phyloP scores from a whole-genome alignment of 2,329 filamentous ascomycete genomes.

The Verticillium dahliae region DNA sequence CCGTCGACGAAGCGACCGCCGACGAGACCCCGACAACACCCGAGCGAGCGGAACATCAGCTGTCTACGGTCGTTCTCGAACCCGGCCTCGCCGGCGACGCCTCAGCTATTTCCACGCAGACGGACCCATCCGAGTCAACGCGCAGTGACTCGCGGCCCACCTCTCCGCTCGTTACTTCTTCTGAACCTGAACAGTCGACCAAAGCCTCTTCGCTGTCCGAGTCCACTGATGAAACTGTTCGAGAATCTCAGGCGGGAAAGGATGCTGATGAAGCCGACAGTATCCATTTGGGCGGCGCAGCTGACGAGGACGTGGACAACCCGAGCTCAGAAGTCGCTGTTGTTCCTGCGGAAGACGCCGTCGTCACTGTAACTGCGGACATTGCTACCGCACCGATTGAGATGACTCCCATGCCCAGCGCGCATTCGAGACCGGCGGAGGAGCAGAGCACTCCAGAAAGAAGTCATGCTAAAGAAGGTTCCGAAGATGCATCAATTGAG shows the following conservation, averaged over 20 bases:
- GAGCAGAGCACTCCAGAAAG: not conserved
- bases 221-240: constrained; percentile 53
- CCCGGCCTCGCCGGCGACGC: constrained; percentile 47
- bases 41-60: constrained; percentile 23
- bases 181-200: constrained; percentile 53
- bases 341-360: too few relatives aligned
- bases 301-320: constrained; percentile 3
- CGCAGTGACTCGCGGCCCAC: constrained; percentile 51
- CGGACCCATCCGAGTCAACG: constrained; percentile 42
- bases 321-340: not conserved
- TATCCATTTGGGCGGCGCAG: not conserved
- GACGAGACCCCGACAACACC: constrained; percentile 13
- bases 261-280: not conserved
- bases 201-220: constrained; percentile 59
- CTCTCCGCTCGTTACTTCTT: constrained; percentile 46
- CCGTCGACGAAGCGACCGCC: constrained; percentile 6
- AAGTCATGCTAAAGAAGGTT: not conserved
- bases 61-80: constrained; percentile 41
- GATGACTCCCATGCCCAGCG: too few relatives aligned
- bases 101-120: constrained; percentile 29
- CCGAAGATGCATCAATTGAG: not conserved
- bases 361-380: too few relatives aligned
- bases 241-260: constrained; percentile 27
- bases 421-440: not conserved
- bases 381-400: too few relatives aligned